Evolutionary conservation across 345 rosid genomes (phyloP).

Genomic region (Erucastrum elatum): DNA sequence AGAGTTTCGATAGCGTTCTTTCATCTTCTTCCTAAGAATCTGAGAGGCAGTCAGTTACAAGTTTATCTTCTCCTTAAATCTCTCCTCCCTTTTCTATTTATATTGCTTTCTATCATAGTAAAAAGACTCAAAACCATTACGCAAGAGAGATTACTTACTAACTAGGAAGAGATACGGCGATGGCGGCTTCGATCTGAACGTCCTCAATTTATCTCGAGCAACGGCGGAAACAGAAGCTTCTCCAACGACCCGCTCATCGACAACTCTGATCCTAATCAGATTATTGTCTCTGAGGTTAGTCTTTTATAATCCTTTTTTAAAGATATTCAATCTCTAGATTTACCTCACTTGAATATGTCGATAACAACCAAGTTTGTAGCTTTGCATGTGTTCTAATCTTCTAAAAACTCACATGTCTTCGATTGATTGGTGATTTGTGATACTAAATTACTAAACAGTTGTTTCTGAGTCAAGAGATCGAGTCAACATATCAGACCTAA

Average conservation of each 20-base stretch:
- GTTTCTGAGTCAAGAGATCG: neutral
- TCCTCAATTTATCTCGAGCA: slow-evolving; percentile 78
- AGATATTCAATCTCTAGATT: slow-evolving; percentile 6
- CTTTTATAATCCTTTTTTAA: neutral
- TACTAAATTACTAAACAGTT: neutral
- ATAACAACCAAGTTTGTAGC: neutral
- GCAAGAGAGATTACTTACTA: neutral
- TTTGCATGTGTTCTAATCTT: neutral
- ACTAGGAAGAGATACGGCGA: slow-evolving; percentile 5
- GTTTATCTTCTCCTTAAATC: neutral
- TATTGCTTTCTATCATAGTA: neutral
- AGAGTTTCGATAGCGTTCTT: too few species aligned
- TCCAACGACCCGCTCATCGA: slow-evolving; percentile 70
- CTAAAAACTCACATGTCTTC: neutral
- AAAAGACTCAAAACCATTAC: neutral
- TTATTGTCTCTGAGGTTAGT: slow-evolving; percentile 78
- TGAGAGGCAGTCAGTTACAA: too few species aligned
- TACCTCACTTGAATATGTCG: neutral
- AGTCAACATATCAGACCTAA: slow-evolving; percentile 12
- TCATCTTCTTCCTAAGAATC: too few species aligned
- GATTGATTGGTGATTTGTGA: neutral
- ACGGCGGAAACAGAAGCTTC: slow-evolving; percentile 55
- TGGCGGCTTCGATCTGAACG: slow-evolving; percentile 50
- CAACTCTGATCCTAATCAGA: slow-evolving; percentile 53
- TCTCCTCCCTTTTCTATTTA: neutral